Base-by-base conservation (phyloP, 2,329 filamentous ascomycete species). In the Exophiala phaeomuriformis region DNA sequence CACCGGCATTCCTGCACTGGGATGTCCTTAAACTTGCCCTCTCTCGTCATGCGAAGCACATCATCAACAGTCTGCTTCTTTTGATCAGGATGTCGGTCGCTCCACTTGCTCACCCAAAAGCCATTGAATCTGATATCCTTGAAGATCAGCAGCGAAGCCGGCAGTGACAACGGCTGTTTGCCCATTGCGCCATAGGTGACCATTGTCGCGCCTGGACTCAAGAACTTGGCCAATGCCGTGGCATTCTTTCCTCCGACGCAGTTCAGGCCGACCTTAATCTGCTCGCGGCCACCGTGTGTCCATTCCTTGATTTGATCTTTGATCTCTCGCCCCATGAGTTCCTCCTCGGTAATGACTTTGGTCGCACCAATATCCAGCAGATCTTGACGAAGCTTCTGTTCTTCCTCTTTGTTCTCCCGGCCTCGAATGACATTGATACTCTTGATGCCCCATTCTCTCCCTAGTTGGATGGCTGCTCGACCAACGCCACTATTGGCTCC, bases 141-240 rank as follows among this genome's bases (percentile, higher is more conserved):
- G 75, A 98, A 98, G 64, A 98, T 98, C 55, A 97, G 75, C 62
- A 94, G 75, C 0, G 86, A 87, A 0, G 90, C 86, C 0, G 91
- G 89, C 57, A 97, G 72, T 4, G 79, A 77, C 29, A 96, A 79
- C 0, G 91, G 90, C 73, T 95, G 85, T 68, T 86, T 87, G 33
- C 87, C 83, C 93, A 98, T 98, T 47, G 88, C 91, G 29, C 93
- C 93, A 67, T 98, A 98, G 3, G 91, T 95, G 28, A 98, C 89
- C 69, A 97, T 76, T 52, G 85, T 84, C 1, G 81, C 86, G 27
- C 81, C 80, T 0, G 81, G 73, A 3, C 79, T 77, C 2, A 98
- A 77, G 4, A 80, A 78, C 64, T 90, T 88, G 4, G 90, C 85
- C 65, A 98, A 75, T 1, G 84, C 79, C 30, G 85, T 85, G 3